Evolutionary conservation across 495 filamentous ascomycete species (phyloP).

Genomic region (Penicillium roqueforti): DNA sequence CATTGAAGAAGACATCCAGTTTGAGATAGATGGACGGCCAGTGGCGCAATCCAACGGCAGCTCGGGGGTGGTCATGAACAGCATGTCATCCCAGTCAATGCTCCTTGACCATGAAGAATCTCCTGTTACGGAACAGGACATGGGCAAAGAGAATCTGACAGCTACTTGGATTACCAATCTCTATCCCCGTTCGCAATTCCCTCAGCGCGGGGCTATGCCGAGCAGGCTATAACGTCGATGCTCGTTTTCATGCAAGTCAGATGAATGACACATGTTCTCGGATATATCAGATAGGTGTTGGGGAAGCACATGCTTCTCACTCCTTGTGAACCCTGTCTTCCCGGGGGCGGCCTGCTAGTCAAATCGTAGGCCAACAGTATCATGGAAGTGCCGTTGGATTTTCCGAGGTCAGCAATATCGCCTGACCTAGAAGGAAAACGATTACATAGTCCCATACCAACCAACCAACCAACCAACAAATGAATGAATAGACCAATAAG

Average conservation of each 20-base stretch:
- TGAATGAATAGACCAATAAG: neutral
- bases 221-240: neutral
- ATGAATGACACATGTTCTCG: neutral
- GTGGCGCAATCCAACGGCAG: constrained; percentile 2
- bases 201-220: neutral
- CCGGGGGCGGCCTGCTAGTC: neutral
- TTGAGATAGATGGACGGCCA: constrained; percentile 27
- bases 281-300: neutral
- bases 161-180: constrained; percentile 6
- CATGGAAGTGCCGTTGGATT: neutral
- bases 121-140: neutral
- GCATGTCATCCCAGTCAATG: constrained; percentile 36
- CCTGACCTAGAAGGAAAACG: neutral
- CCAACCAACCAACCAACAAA: too few relatives aligned
- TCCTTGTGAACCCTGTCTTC: neutral
- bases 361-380: neutral
- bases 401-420: neutral
- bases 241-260: neutral
- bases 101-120: constrained; percentile 26
- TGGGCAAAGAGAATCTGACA: neutral
- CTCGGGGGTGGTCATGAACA: constrained; percentile 1
- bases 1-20: constrained; percentile 20
- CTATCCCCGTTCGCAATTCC: neutral
- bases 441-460: neutral
- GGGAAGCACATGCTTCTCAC: neutral